Base-by-base conservation (phyloP, 2,329 filamentous ascomycete species). In the Celoporthe dispersa region DNA sequence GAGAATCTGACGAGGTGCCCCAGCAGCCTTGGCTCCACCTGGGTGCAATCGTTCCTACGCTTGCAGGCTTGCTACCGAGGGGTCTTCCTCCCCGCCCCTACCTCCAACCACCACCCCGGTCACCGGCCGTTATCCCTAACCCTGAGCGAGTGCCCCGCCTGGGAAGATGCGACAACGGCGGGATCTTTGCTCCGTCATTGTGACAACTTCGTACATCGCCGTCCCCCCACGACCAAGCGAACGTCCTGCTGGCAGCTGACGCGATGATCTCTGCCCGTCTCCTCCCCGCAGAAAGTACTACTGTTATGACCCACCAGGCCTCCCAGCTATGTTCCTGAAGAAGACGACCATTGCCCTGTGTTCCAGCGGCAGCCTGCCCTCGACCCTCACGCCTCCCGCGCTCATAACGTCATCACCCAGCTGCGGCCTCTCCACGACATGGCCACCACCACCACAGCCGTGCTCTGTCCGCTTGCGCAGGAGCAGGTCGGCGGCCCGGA, bases 311-410 rank as follows among this genome's bases (percentile, higher is more conserved):
- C 35, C 14, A 7, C 9, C 57, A 35, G 37, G n/a, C 16, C 33
- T 41, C 64, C n/a, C 57, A 63, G 72, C 35, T 2, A 77, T 77
- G 76, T 66, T 73, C n/a, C 64, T 73, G 44, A 74, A 70, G 64
- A 79, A 77, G 66, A 73, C 78, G 14, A 68, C 77, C 14, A 59
- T 76, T 64, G 73, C 76, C 53, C 66, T 80, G 41, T 78, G 73
- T 68, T 75, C 75, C 53, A 71, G 70, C 72, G 59, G 70, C 68
- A 72, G 66, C 55, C 66, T 69, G 55, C 64, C 73, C 60, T 74
- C 68, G 65, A 65, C 70, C 19, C 63, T 75, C 37, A 68, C 67
- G 57, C 60, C 74, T 67, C 68, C 72, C 61, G 57, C 72, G 41
- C 68, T 73, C 25, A 74, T 75, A 73, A 74, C 76, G 72, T 75